Evolutionary conservation across 2,329 filamentous ascomycete genomes (phyloP).

Genomic region (Whalleya microplaca): DNA sequence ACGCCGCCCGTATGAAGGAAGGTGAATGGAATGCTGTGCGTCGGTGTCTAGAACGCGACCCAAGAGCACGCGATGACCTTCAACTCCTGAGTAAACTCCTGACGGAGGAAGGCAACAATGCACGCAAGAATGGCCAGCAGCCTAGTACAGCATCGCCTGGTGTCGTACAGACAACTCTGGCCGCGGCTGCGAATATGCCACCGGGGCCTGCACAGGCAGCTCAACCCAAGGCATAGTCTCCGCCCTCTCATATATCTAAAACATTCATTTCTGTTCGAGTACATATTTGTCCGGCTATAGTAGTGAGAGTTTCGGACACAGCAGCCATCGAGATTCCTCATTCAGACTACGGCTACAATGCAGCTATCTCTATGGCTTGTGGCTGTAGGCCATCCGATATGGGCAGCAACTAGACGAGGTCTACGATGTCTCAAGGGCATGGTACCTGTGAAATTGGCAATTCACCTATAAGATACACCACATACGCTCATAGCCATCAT

Average conservation of each 20-base stretch:
- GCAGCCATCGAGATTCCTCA: neutral
- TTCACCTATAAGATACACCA: too few relatives aligned
- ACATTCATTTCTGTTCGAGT: constrained; percentile 1
- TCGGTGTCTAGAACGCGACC: constrained; percentile 68
- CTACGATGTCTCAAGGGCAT: too few relatives aligned
- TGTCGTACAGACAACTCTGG: constrained; percentile 38
- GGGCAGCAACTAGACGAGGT: too few relatives aligned
- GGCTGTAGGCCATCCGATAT: too few relatives aligned
- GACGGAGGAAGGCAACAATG: constrained; percentile 50
- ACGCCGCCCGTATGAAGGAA: constrained; percentile 69
- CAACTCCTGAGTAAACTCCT: constrained; percentile 58
- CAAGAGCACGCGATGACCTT: constrained; percentile 66
- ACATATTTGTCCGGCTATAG: neutral
- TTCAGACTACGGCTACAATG: too few relatives aligned
- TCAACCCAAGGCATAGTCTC: constrained; percentile 29
- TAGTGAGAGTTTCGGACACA: neutral
- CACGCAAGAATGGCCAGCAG: constrained; percentile 32
- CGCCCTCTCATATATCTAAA: neutral
- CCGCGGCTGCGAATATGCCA: constrained; percentile 30
- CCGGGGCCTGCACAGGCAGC: constrained; percentile 22
- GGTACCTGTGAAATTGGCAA: too few relatives aligned
- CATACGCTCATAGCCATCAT: too few relatives aligned
- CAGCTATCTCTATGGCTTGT: too few relatives aligned
- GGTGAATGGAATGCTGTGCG: constrained; percentile 76
- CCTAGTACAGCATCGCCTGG: constrained; percentile 30